Evolutionary conservation across 1,139 yeast species (phyloP).

Genomic region (Lodderomyces pseudojiufengensis): DNA sequence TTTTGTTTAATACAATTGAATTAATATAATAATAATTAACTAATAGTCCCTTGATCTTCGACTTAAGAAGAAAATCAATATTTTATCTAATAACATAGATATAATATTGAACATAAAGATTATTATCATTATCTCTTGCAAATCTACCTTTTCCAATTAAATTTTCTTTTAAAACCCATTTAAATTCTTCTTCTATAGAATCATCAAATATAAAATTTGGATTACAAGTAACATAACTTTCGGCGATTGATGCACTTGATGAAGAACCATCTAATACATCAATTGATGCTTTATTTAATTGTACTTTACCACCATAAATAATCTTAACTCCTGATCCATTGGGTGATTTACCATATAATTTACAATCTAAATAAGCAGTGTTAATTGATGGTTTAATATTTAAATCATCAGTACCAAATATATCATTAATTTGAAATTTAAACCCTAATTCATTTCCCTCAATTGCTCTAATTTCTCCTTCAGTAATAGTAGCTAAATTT

Average conservation of each 20-base stretch:
- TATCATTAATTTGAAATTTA: constrained; percentile 23
- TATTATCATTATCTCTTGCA: constrained; percentile 40
- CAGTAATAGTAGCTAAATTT: constrained; percentile 20
- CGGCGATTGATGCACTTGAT: constrained; percentile 33
- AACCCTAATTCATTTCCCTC: constrained; percentile 26
- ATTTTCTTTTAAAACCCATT: constrained; percentile 45
- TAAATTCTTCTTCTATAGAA: constrained; percentile 35
- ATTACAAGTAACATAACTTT: constrained; percentile 45
- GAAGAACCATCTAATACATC: constrained; percentile 31
- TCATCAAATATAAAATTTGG: constrained; percentile 42
- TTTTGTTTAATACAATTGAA: too few species aligned
- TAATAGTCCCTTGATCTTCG: too few species aligned
- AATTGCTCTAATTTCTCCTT: constrained; percentile 29
- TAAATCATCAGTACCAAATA: constrained; percentile 47
- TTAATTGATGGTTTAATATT: constrained; percentile 27
- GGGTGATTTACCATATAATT: constrained; percentile 41
- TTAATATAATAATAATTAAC: too few species aligned
- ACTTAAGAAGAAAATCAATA: too few species aligned
- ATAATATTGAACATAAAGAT: constrained; percentile 48
- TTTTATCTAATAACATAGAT: constrained; percentile 32
- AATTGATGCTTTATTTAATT: constrained; percentile 28
- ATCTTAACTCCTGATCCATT: constrained; percentile 37
- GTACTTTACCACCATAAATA: constrained; percentile 45
- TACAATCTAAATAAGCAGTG: constrained; percentile 45
- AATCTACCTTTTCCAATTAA: constrained; percentile 55